Percentiles rank a stretch among this genome's conserved stretches.
phyloP scores from a whole-genome alignment of 768 basidiomycete genomes.

The Chalciporus sphaerocephalus region DNA sequence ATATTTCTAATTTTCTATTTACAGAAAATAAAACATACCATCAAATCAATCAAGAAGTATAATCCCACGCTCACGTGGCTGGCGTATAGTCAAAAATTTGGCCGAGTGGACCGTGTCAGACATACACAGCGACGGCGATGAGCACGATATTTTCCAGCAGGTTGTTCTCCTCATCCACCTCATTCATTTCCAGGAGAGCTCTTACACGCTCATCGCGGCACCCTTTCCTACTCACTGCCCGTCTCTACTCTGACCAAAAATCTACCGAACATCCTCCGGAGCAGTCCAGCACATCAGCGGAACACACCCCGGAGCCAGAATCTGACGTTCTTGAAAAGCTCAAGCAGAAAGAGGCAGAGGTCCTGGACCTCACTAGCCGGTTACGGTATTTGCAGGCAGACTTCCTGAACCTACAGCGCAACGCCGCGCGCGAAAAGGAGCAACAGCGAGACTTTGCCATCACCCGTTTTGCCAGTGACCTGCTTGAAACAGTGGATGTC shows the following conservation, averaged over 20 bases:
- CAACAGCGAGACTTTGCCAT: slow-evolving; percentile 94
- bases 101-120: background rate
- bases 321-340: slow-evolving; percentile 48
- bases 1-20: background rate
- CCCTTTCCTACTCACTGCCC: slow-evolving; percentile 24
- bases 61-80: slow-evolving; percentile 20
- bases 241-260: slow-evolving; percentile 62
- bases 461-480: slow-evolving; percentile 82
- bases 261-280: slow-evolving; percentile 25
- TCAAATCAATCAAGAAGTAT: background rate
- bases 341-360: slow-evolving; percentile 76
- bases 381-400: slow-evolving; percentile 92
- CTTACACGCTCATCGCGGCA: slow-evolving; percentile 37
- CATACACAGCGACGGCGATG: slow-evolving; percentile 35
- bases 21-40: slow-evolving; percentile 1
- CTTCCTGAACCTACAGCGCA: slow-evolving; percentile 91
- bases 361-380: slow-evolving; percentile 80
- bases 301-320: slow-evolving; percentile 21
- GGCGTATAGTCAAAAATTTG: slow-evolving; percentile 7
- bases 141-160: slow-evolving; percentile 48
- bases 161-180: slow-evolving; percentile 55
- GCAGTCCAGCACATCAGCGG: slow-evolving; percentile 12
- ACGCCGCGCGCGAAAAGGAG: slow-evolving; percentile 85
- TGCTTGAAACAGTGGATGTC: slow-evolving; percentile 88
- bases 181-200: slow-evolving; percentile 49